Evolutionary conservation across 169 alveolate genomes (phyloP).

Genomic region (Perkinsus marinus): DNA sequence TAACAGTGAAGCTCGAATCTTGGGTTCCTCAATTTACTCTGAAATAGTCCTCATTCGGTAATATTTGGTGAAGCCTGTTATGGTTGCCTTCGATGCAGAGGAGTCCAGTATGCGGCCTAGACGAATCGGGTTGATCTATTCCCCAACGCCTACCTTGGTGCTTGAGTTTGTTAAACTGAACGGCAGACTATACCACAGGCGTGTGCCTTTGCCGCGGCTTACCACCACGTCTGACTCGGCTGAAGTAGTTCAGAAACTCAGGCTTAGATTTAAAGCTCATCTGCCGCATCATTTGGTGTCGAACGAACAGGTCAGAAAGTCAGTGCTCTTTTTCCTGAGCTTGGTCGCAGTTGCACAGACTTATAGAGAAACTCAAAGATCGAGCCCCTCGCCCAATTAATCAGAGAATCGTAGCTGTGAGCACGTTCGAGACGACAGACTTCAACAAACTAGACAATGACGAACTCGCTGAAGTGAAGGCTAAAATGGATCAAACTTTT

Average conservation of each 20-base stretch:
- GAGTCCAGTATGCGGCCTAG: not conserved
- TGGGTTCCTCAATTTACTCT: not conserved
- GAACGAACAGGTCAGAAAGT: not conserved
- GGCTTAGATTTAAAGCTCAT: not conserved
- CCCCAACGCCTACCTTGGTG: not conserved
- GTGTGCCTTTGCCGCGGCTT: not conserved
- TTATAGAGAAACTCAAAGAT: not conserved
- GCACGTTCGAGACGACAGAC: not conserved
- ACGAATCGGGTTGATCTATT: not conserved
- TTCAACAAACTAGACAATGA: not conserved
- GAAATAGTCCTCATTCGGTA: too few relatives aligned
- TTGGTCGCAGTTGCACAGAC: not conserved
- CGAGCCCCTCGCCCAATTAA: not conserved
- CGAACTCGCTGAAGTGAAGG: not conserved
- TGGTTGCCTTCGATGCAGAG: not conserved
- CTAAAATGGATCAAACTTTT: not conserved
- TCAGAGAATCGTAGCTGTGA: not conserved
- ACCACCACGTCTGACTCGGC: not conserved
- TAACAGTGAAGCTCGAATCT: not conserved
- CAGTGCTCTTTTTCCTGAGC: not conserved
- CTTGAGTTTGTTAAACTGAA: not conserved
- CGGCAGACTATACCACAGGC: not conserved
- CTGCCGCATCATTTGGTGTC: not conserved
- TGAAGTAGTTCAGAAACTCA: not conserved
- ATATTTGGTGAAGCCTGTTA: too few relatives aligned